These are phyloP conservation scores for Calycina marina DNA, from an alignment of 2,329 filamentous ascomycete genomes.

Conservation along the genomic window DNA sequence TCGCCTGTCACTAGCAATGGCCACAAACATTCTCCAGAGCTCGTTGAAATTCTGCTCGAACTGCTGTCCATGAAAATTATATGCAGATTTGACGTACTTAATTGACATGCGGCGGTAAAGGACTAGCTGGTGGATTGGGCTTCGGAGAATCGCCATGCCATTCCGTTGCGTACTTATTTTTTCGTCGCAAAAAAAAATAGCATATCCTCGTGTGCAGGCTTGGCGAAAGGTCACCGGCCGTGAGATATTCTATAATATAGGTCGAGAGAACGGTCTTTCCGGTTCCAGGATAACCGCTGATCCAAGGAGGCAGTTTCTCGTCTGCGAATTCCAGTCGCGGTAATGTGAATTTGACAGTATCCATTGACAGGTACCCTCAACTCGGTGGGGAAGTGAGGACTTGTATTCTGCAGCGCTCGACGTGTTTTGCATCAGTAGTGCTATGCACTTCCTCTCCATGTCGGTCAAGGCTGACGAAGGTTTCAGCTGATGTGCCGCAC, in stretches of 20 bases:
- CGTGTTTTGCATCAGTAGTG: slow-evolving; percentile 19
- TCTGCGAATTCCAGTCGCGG: slow-evolving; percentile 19
- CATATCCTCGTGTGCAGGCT: slow-evolving; percentile 11
- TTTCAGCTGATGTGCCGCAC: slow-evolving; percentile 3
- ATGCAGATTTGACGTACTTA: slow-evolving; percentile 21
- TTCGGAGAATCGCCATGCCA: slow-evolving; percentile 23
- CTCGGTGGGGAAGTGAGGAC: slow-evolving; percentile 18
- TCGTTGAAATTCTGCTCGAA: slow-evolving; percentile 23
- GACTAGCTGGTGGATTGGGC: slow-evolving; percentile 25
- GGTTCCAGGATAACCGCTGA: slow-evolving; percentile 25
- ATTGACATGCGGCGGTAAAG: slow-evolving; percentile 21
- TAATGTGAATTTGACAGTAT: slow-evolving; percentile 21
- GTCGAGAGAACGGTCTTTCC: slow-evolving; percentile 26
- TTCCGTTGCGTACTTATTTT: slow-evolving; percentile 24
- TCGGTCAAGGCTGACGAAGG: slow-evolving; percentile 20
- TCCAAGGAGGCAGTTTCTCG: slow-evolving; percentile 21
- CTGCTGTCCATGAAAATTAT: slow-evolving; percentile 20
- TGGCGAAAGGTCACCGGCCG: slow-evolving; percentile 4
- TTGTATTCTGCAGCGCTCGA: slow-evolving; percentile 21
- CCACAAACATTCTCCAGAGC: slow-evolving; percentile 24
- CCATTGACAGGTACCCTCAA: slow-evolving; percentile 26
- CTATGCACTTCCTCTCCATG: slow-evolving; percentile 22
- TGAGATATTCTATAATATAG: slow-evolving; percentile 22
- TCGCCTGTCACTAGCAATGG: slow-evolving; percentile 20
- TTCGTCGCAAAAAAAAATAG: slow-evolving; percentile 24